Conservation (phyloP, 495 filamentous ascomycete genomes). For the Thermothielavioides terrestris region DNA sequence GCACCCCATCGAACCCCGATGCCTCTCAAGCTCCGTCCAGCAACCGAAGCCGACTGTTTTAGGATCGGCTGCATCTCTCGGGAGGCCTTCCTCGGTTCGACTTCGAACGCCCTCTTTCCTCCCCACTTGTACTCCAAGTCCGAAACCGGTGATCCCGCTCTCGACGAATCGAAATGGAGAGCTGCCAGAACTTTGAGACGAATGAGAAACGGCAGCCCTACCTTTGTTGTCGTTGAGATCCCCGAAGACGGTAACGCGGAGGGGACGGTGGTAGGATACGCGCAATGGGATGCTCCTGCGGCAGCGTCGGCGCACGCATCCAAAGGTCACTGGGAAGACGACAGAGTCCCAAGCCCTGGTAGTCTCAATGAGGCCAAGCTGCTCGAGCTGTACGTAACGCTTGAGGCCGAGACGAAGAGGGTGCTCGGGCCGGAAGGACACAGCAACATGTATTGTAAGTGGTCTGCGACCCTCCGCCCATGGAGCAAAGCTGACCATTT, state of each 20-base stretch:
- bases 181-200: constrained; percentile 3
- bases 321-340: not conserved
- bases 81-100: constrained; percentile 11
- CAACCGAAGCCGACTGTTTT: constrained; percentile 9
- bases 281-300: constrained; percentile 19
- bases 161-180: constrained; percentile 18
- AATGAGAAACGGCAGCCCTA: constrained; percentile 13
- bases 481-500: not conserved
- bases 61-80: constrained; percentile 11
- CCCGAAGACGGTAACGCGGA: not conserved
- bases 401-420: constrained; percentile 6
- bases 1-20: constrained; percentile 1
- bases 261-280: constrained; percentile 14
- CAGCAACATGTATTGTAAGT: constrained; percentile 23
- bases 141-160: not conserved
- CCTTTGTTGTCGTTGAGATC: constrained; percentile 17
- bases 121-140: constrained; percentile 4
- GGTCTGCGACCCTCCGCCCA: not conserved
- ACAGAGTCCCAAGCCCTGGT: not conserved
- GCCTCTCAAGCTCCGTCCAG: constrained; percentile 16
- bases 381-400: not conserved
- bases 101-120: constrained; percentile 17
- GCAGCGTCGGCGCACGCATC: not conserved
- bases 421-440: constrained; percentile 11
- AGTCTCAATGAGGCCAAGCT: constrained; percentile 5